Evolutionary conservation across 768 basidiomycete genomes (phyloP).

Genomic region (Amylocystis lapponica): DNA sequence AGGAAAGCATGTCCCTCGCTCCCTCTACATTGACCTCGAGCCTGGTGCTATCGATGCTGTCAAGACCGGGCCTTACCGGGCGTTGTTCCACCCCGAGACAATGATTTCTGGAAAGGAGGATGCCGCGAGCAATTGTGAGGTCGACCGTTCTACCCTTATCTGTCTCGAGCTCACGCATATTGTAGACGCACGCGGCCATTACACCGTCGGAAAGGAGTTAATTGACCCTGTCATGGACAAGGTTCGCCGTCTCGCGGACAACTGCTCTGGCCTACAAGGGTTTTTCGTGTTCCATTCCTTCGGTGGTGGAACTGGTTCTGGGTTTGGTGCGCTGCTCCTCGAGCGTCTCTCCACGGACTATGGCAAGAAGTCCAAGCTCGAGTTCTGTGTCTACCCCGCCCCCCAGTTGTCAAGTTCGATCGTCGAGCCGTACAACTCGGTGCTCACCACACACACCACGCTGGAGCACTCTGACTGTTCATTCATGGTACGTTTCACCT

Average conservation of each 20-base stretch:
- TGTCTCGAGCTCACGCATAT: too few relatives aligned
- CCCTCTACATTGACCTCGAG: constrained; percentile 94
- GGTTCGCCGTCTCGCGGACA: constrained; percentile 90
- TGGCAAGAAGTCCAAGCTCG: constrained; percentile 98
- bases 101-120: constrained; percentile 98
- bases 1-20: constrained; percentile 94
- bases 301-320: constrained; percentile 98
- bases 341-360: constrained; percentile 96
- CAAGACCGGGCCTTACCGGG: constrained; percentile 85
- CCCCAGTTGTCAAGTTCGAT: constrained; percentile 91
- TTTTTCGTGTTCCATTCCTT: constrained; percentile 99
- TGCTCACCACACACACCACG: constrained; percentile 95
- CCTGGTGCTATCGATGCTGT: constrained; percentile 96
- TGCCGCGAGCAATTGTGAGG: constrained; percentile 97
- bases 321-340: constrained; percentile 93
- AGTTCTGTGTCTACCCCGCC: constrained; percentile 96
- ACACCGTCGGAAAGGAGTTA: constrained; percentile 97
- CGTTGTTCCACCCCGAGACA: constrained; percentile 96
- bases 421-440: constrained; percentile 97
- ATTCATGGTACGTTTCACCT: constrained; percentile 75
- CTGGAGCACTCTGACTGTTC: constrained; percentile 99
- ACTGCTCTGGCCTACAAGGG: constrained; percentile 94
- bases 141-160: too few relatives aligned
- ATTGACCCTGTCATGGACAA: constrained; percentile 97
- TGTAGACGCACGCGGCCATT: constrained; percentile 93